A percentile compares a stretch with the other conserved stretches of the same genome.
Conservation (phyloP, 345 rosid species). For the Euphorbia lathyris region DNA sequence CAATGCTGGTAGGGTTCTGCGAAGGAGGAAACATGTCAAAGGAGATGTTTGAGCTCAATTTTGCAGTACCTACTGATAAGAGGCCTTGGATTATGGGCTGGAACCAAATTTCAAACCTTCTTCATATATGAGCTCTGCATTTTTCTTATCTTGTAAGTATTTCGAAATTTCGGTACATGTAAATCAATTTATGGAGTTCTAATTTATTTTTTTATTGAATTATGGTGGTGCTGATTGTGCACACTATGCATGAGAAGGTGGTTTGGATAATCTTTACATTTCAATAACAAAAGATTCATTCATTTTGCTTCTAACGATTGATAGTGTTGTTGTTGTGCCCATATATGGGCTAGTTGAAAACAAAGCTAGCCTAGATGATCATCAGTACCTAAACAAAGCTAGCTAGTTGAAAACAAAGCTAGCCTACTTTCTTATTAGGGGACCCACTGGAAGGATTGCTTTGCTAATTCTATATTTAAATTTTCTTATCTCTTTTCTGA, state of each 20-base stretch:
- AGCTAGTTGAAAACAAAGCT: too few species aligned
- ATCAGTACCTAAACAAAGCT: too few species aligned
- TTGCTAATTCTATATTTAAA: too few species aligned
- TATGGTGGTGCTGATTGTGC: conserved; percentile 11
- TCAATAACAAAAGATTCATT: conserved; percentile 12
- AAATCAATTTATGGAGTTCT: conserved; percentile 36
- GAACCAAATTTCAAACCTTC: conserved; percentile 86
- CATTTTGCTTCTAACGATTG: conserved; percentile 1
- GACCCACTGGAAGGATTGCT: too few species aligned
- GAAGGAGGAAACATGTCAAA: conserved; percentile 85
- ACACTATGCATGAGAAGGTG: conserved; percentile 5
- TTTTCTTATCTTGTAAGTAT: conserved; percentile 23
- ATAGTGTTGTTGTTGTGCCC: neutral
- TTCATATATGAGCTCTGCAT: conserved; percentile 46
- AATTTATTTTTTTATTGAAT: conserved; percentile 18
- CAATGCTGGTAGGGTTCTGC: conserved; percentile 87
- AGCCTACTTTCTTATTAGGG: too few species aligned
- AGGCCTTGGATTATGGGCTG: conserved; percentile 91
- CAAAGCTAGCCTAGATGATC: neutral
- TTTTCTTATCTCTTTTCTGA: too few species aligned
- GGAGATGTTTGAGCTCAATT: conserved; percentile 99
- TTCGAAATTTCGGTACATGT: conserved; percentile 27
- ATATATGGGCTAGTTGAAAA: neutral
- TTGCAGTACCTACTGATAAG: conserved; percentile 77
- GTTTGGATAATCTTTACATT: conserved; percentile 12